phyloP scores from a whole-genome alignment of 2,329 filamentous ascomycete species.

The Lasiodiplodia citricola region DNA sequence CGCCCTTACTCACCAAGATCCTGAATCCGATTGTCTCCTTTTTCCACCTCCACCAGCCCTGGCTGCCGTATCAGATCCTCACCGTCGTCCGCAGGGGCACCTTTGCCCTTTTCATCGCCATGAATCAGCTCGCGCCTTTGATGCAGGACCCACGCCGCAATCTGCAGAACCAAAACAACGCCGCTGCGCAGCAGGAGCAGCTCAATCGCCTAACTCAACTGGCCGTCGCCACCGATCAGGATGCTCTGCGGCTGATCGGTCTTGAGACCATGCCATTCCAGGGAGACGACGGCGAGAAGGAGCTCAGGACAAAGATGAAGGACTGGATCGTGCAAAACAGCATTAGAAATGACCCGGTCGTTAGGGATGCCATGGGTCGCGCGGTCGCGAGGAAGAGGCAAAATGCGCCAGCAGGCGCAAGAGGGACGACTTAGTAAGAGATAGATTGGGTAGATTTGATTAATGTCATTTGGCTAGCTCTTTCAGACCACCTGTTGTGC shows the following conservation, averaged over 20 bases:
- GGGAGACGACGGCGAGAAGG: slow-evolving; percentile 69
- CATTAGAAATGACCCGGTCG: slow-evolving; percentile 78
- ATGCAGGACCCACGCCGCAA: slow-evolving; percentile 6
- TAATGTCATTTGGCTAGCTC: background rate
- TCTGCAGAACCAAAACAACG: background rate
- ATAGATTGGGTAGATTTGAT: background rate
- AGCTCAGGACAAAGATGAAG: slow-evolving; percentile 73
- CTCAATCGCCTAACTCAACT: slow-evolving; percentile 70
- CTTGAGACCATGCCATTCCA: slow-evolving; percentile 82
- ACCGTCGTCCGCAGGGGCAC: slow-evolving; percentile 75
- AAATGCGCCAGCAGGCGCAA: slow-evolving; percentile 67
- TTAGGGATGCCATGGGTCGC: slow-evolving; percentile 76
- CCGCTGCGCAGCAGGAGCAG: slow-evolving; percentile 58
- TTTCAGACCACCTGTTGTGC: slow-evolving; percentile 53
- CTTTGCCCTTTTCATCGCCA: slow-evolving; percentile 58
- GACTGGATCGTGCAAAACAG: slow-evolving; percentile 90
- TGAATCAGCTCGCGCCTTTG: slow-evolving; percentile 52
- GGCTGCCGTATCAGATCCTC: slow-evolving; percentile 85
- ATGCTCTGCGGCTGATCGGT: slow-evolving; percentile 72
- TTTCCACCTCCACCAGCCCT: slow-evolving; percentile 60
- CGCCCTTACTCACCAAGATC: slow-evolving; percentile 50
- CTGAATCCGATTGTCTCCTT: slow-evolving; percentile 55
- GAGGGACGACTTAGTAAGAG: slow-evolving; percentile 32
- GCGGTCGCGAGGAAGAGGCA: slow-evolving; percentile 67
- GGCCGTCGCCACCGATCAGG: slow-evolving; percentile 66